A percentile compares a stretch with the other conserved stretches of the same genome.
Conservation (phyloP, 805 yeast species). For the Torulaspora gathmanii region DNA sequence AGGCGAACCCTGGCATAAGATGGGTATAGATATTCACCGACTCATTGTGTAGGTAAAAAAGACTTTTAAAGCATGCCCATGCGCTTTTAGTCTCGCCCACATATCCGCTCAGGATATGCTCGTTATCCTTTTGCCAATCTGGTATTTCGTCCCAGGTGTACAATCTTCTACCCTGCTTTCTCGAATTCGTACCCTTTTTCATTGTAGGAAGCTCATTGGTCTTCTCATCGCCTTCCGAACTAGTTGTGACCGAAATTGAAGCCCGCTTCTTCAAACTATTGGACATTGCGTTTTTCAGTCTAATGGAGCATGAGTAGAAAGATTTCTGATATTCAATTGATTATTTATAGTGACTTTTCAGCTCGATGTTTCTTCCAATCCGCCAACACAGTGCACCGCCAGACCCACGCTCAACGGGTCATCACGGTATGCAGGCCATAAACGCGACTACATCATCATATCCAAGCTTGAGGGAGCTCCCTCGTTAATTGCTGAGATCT, state of each 20-base stretch:
- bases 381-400: not conserved
- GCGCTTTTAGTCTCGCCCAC: slow-evolving; percentile 51
- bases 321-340: no score
- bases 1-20: slow-evolving; percentile 40
- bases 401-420: not conserved
- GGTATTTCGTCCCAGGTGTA: slow-evolving; percentile 49
- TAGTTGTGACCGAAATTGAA: not conserved
- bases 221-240: not conserved
- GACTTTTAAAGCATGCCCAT: slow-evolving; percentile 42
- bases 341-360: no score
- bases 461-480: not conserved
- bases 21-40: slow-evolving; percentile 70
- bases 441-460: not conserved
- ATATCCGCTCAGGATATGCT: slow-evolving; percentile 57
- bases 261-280: slow-evolving; percentile 6
- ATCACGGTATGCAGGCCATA: not conserved
- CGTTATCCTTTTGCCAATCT: slow-evolving; percentile 72
- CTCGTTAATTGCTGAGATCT: not conserved
- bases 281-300: not conserved
- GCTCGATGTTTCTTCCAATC: no score
- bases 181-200: not conserved
- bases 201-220: not conserved
- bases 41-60: slow-evolving; percentile 64
- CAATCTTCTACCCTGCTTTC: slow-evolving; percentile 12
- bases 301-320: no score